Base-by-base conservation (phyloP, 257 asterid species). In the Solanum pennellii region DNA sequence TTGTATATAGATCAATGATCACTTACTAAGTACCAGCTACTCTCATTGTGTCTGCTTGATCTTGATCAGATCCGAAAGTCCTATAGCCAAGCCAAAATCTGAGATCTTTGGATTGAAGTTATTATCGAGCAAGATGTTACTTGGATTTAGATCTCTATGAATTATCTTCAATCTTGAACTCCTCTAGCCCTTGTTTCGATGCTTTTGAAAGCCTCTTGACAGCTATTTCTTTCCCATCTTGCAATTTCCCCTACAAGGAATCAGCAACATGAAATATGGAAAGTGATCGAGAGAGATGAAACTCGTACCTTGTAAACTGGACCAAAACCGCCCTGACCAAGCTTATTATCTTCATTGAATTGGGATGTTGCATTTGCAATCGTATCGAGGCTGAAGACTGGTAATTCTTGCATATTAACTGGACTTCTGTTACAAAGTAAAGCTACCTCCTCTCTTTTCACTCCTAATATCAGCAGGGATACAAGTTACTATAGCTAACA, bases 321-420 rank as follows among this genome's bases (percentile, higher is more conserved):
- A 87, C 94, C 95, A 88, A 93, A 94, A 87, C 94, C 95, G 29
- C 98, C 96, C 90, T 91, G 77, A 68, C 95, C 98, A 39, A 94
- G 93, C 87, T 91, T 93, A 59, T 90, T 85, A 44, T 76, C 76
- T 1, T 90, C 87, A 15, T 88, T 66, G 60, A 93, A 94, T 9
- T 86, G 89, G 29, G 86, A 82, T 27, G 94, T 93, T 10, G 95
- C 94, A 20, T 73, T 89, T 37, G 92, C 91, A 44, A 94, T 87
- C 16, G 68, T 85, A 72, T 90, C 91, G 21, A 92, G 89, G 42
- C 47, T 86, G 89, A 89, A 94, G 9, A 93, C 83, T 10, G 94
- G 94, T 35, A 94, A 49, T 86, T 93, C 95, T 88, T 84, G 62
- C 18, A 65, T 21, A 21, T 56, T 23, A 83, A 27, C 72, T 52